Percentiles rank a stretch among this genome's conserved stretches.
Conservation (phyloP, 495 filamentous ascomycete species). For the Aspergillus affinis region DNA sequence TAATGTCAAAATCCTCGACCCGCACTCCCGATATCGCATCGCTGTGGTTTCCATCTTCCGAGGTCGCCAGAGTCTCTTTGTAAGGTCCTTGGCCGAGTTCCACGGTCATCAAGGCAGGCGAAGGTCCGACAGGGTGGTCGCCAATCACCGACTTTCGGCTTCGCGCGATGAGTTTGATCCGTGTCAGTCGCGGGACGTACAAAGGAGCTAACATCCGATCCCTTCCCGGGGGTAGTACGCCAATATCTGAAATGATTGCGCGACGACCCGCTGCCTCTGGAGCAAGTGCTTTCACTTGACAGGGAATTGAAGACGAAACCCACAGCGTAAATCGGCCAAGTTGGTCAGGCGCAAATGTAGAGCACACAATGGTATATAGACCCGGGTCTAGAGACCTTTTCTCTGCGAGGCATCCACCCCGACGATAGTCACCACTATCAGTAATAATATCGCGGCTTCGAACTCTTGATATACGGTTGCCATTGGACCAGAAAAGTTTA, state of each 20-base stretch:
- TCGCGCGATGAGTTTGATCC: slow-evolving; percentile 53
- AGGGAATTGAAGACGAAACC: slow-evolving; percentile 59
- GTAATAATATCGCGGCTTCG: slow-evolving; percentile 74
- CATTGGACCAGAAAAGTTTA: slow-evolving; percentile 75
- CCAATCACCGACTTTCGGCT: slow-evolving; percentile 38
- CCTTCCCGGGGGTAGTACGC: slow-evolving; percentile 50
- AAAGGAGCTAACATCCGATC: slow-evolving; percentile 55
- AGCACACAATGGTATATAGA: slow-evolving; percentile 81
- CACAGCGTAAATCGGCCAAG: slow-evolving; percentile 72
- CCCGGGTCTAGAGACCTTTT: slow-evolving; percentile 58
- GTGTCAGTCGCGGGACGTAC: slow-evolving; percentile 53
- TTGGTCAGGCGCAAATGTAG: slow-evolving; percentile 81
- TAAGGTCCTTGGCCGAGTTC: slow-evolving; percentile 70
- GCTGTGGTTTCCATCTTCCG: slow-evolving; percentile 62
- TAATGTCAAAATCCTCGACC: slow-evolving; percentile 69
- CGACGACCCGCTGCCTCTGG: slow-evolving; percentile 70
- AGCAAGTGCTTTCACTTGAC: slow-evolving; percentile 53
- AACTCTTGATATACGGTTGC: slow-evolving; percentile 65
- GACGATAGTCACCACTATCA: slow-evolving; percentile 80
- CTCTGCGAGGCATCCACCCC: slow-evolving; percentile 70
- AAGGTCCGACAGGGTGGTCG: slow-evolving; percentile 40
- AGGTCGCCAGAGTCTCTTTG: slow-evolving; percentile 57
- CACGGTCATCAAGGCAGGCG: slow-evolving; percentile 62
- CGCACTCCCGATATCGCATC: slow-evolving; percentile 68
- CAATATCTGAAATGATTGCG: slow-evolving; percentile 48